Evolutionary conservation across 2,329 filamentous ascomycete species (phyloP).

Genomic region (Diplodia mutila): DNA sequence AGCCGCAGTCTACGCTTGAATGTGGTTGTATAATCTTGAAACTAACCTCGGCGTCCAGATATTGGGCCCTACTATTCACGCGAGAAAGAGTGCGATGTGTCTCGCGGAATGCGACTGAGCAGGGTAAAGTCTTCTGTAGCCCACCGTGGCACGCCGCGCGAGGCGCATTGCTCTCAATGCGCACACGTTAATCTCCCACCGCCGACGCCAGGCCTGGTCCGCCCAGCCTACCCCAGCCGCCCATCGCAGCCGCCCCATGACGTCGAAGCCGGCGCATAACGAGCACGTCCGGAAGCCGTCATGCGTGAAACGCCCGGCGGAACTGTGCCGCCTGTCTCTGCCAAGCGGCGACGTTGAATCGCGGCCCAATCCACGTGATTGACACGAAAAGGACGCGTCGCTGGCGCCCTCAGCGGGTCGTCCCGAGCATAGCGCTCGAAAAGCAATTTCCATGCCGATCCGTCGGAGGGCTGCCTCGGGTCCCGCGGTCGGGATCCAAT

Average conservation of each 20-base stretch:
- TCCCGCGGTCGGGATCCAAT: slow-evolving; percentile 16
- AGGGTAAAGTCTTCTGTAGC: background rate
- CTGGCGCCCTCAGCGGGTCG: slow-evolving; percentile 18
- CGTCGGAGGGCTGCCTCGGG: slow-evolving; percentile 17
- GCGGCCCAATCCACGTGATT: slow-evolving; percentile 8
- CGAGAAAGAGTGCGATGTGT: background rate
- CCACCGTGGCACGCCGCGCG: slow-evolving; percentile 7
- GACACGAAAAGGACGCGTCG: slow-evolving; percentile 16
- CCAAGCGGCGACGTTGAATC: background rate
- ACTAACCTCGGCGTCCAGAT: background rate
- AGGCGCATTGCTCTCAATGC: slow-evolving; percentile 18
- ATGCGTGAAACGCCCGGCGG: slow-evolving; percentile 19
- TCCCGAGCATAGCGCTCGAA: slow-evolving; percentile 21
- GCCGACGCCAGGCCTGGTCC: slow-evolving; percentile 4
- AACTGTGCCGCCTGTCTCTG: background rate
- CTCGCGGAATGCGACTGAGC: background rate
- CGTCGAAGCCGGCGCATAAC: slow-evolving; percentile 9
- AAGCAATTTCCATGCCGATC: slow-evolving; percentile 23
- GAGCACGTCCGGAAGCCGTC: slow-evolving; percentile 10
- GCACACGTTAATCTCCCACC: slow-evolving; percentile 21
- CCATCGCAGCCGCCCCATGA: slow-evolving; percentile 6
- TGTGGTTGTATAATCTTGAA: background rate
- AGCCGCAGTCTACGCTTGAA: background rate
- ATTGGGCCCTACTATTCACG: background rate
- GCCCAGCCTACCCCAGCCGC: slow-evolving; percentile 16